Evolutionary conservation across 1,284 basidiomycete genomes (phyloP), one percentile per base, ranked within the genome.

Genomic region (Golubevia pallescens): DNA sequence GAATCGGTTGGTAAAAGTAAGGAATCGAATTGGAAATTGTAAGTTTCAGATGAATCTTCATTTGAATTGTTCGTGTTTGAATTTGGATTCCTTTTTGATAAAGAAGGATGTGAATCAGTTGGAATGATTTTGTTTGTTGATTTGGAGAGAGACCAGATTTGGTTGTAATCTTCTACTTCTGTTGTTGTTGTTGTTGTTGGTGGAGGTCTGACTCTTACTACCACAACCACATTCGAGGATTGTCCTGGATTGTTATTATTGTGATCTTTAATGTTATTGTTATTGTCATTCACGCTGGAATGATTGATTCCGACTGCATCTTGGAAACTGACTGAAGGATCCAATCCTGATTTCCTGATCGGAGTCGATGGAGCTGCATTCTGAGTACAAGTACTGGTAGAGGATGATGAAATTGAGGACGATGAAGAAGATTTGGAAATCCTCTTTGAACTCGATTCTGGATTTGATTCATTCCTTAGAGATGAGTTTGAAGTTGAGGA

Each of bases 1-100:
- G 65, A 61, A 51, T 74, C 71, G 2, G 62, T 42, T 1, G 65
- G 68, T 0, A 64, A 55, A 20, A 80, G 63, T 62, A 85, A 69
- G 19, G 73, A 72, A 68, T 85, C 82, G 63, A 80, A 85, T 24
- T 71, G 65, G 58, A 85, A 85, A 51, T 76, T 67, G 63, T 85
- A 85, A 14, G 81, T 76, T 38, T 38, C 34, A 38, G 34, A 38
- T 38, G 34, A 38, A 38, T 4, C 5, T 5, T 4, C 3, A 38
- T 38, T 10, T 5, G 34, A 38, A 10, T 5, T 38, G 34, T 38
- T 38, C 3, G 3, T 38, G 34, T 4, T 38, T 38, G 34, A 38
- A 38, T 38, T 38, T 38, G 34, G 34, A 38, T 38, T 38, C 13
- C 82, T 63, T 34, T 78, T 77, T 16, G 82, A 73, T n/a, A 81